Evolutionary conservation across 306 rosid genomes (phyloP).

Genomic region (Prosopis cineraria): DNA sequence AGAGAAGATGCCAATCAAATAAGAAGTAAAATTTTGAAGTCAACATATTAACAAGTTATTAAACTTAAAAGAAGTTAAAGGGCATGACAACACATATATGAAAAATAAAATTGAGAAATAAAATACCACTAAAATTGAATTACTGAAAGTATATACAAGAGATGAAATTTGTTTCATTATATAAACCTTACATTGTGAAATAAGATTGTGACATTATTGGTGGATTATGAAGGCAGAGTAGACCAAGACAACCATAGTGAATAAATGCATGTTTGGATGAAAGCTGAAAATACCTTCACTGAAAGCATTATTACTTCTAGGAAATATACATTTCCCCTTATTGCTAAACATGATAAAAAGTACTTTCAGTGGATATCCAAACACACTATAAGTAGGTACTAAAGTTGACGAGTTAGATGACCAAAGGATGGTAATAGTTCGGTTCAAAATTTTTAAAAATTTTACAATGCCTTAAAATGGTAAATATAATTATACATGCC

Average conservation of each 20-base stretch:
- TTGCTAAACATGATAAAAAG: no score
- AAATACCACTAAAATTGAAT: neutral
- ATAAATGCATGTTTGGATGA: no score
- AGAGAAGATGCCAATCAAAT: no score
- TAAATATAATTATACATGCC: neutral
- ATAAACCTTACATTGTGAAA: conserved; percentile 16
- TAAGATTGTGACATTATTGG: neutral
- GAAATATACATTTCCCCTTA: no score
- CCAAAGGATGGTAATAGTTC: neutral
- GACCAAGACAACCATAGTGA: conserved; percentile 10
- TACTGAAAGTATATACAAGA: neutral
- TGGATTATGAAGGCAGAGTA: conserved; percentile 12
- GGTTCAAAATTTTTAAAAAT: conserved; percentile 8
- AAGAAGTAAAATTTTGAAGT: conserved; percentile 2
- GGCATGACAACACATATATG: neutral
- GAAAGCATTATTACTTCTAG: no score
- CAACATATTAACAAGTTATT: neutral
- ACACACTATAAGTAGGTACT: conserved; percentile 17
- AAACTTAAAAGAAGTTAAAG: neutral
- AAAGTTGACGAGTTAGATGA: conserved; percentile 6
- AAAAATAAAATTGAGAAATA: no score
- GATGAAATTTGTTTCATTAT: neutral
- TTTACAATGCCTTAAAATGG: neutral
- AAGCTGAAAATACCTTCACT: no score
- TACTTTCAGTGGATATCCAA: no score